phyloP scores from a whole-genome alignment of 1,139 yeast genomes.

The Meyerozyma smithsonii region DNA sequence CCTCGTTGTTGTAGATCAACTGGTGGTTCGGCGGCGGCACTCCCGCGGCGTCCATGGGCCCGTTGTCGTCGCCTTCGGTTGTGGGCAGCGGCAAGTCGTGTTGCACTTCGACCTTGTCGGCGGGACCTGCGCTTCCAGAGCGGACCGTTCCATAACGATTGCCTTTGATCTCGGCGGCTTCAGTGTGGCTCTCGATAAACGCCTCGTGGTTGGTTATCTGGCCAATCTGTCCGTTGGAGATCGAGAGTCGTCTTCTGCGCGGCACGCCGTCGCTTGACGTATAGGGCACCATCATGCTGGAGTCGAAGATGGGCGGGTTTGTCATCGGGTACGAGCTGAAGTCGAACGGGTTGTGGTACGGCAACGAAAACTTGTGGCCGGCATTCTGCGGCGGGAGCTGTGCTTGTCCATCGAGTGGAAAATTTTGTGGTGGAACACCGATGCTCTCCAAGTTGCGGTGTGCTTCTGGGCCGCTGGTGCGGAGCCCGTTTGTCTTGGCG shows the following conservation, averaged over 20 bases:
- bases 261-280: conserved; percentile 36
- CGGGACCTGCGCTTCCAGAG: background rate
- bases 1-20: conserved; percentile 54
- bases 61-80: conserved; percentile 1
- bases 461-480: background rate
- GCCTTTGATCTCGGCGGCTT: conserved; percentile 4
- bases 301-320: conserved; percentile 61
- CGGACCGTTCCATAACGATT: conserved; percentile 4
- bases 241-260: conserved; percentile 61
- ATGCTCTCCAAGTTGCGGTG: background rate
- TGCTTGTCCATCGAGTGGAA: background rate
- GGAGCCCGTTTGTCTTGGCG: background rate
- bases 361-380: conserved; percentile 6
- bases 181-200: conserved; percentile 23
- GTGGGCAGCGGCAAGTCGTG: conserved; percentile 1
- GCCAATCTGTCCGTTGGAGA: conserved; percentile 76
- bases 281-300: conserved; percentile 42
- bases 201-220: conserved; percentile 54
- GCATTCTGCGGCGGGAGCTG: background rate
- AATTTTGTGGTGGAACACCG: background rate
- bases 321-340: conserved; percentile 53
- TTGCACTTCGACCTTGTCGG: background rate
- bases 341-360: conserved; percentile 36
- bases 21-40: conserved; percentile 54
- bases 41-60: conserved; percentile 24